Evolutionary conservation across 73 alveolate species (phyloP).

Genomic region (Uronychia binucleata): DNA sequence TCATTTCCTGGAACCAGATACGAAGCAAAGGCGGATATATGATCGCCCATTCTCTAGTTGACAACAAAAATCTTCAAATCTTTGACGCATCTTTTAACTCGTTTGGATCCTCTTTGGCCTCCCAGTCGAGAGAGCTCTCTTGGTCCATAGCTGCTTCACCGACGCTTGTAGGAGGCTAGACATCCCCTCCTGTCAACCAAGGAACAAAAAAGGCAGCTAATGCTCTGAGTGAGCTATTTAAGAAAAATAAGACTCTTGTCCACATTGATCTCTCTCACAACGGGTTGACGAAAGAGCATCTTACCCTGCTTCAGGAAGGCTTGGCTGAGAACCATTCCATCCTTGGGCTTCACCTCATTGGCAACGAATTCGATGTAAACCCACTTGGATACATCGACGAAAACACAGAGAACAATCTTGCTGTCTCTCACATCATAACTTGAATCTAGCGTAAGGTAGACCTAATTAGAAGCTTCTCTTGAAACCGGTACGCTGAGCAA

Average conservation of each 20-base stretch:
- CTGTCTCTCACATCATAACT: conserved; percentile 46
- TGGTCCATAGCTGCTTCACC: too few relatives aligned
- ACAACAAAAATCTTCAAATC: conserved; percentile 32
- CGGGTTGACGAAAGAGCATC: conserved; percentile 11
- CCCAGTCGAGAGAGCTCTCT: too few relatives aligned
- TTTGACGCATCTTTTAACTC: conserved; percentile 75
- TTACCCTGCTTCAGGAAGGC: conserved; percentile 60
- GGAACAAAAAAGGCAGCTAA: conserved; percentile 10
- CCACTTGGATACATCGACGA: conserved; percentile 76
- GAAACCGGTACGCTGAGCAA: conserved; percentile 13
- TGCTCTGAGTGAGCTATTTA: conserved; percentile 23
- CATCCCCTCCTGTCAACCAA: not conserved
- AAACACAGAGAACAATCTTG: conserved; percentile 22
- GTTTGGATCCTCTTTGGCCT: too few relatives aligned
- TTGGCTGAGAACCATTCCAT: conserved; percentile 81
- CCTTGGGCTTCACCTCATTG: conserved; percentile 87
- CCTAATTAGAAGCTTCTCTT: not conserved
- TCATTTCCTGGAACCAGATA: conserved; percentile 60
- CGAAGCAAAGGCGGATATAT: conserved; percentile 57
- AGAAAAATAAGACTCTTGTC: conserved; percentile 36
- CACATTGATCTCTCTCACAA: conserved; percentile 87
- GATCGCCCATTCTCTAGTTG: conserved; percentile 40
- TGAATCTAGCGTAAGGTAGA: conserved; percentile 39
- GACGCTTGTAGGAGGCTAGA: too few relatives aligned
- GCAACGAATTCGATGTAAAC: conserved; percentile 80